phyloP scores from a whole-genome alignment of 768 basidiomycete genomes.

The Lactarius indigo region DNA sequence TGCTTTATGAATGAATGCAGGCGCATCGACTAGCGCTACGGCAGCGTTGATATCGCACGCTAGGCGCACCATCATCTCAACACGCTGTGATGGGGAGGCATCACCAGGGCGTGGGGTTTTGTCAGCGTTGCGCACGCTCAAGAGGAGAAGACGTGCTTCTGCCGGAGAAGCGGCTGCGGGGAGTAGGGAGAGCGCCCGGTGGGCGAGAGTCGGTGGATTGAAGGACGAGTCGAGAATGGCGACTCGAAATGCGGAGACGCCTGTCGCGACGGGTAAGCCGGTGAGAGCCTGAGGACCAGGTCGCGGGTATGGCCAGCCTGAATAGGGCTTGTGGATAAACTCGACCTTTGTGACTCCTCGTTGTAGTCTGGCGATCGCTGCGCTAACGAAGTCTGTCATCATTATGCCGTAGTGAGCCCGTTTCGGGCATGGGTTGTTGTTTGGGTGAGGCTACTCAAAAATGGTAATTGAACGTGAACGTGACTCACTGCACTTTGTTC shows the following conservation, averaged over 20 bases:
- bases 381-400: constrained; percentile 10
- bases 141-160: constrained; percentile 71
- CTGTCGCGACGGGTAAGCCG: constrained; percentile 12
- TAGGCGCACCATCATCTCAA: constrained; percentile 84
- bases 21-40: constrained; percentile 80
- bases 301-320: constrained; percentile 59
- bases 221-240: constrained; percentile 89
- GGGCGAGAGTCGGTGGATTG: constrained; percentile 87
- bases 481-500: neutral
- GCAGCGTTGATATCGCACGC: constrained; percentile 56
- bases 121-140: constrained; percentile 86
- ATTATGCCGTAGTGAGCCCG: neutral
- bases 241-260: constrained; percentile 40
- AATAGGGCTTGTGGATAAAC: constrained; percentile 58
- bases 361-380: constrained; percentile 38
- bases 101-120: constrained; percentile 69
- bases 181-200: constrained; percentile 62
- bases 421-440: neutral
- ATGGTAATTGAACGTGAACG: constrained; percentile 1
- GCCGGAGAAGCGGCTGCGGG: constrained; percentile 36
- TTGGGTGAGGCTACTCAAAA: neutral
- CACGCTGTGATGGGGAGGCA: constrained; percentile 69
- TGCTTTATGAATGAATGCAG: constrained; percentile 86
- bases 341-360: constrained; percentile 48
- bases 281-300: constrained; percentile 15